Conservation (phyloP, 768 basidiomycete genomes). For the Termitomyces sp. region DNA sequence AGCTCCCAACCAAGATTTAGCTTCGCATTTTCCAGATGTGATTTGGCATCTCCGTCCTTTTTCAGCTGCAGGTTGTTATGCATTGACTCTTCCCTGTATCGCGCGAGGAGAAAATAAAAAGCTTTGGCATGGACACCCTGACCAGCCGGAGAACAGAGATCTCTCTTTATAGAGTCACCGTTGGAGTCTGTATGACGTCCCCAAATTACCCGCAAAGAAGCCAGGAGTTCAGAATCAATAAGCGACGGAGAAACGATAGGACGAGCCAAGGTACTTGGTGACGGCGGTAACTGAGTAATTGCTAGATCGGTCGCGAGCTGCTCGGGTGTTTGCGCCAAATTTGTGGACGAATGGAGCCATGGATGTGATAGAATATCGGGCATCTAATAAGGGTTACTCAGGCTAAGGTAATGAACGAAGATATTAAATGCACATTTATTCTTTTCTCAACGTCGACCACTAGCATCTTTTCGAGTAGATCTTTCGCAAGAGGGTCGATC, state of each 20-base stretch:
- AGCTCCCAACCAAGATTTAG: slow-evolving; percentile 40
- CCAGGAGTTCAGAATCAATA: slow-evolving; percentile 75
- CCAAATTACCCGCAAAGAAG: slow-evolving; percentile 82
- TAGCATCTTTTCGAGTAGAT: slow-evolving; percentile 85
- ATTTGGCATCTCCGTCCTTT: slow-evolving; percentile 27
- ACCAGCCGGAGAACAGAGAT: slow-evolving; percentile 68
- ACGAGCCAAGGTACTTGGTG: slow-evolving; percentile 63
- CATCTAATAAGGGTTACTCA: slow-evolving; percentile 50
- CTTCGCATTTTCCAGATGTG: slow-evolving; percentile 25
- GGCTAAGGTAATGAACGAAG: slow-evolving; percentile 1
- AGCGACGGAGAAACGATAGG: slow-evolving; percentile 65
- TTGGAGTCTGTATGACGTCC: slow-evolving; percentile 61
- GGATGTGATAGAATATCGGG: slow-evolving; percentile 83
- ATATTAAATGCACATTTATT: slow-evolving; percentile 60
- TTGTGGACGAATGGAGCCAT: slow-evolving; percentile 52
- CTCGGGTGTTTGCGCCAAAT: slow-evolving; percentile 20
- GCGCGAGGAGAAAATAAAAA: slow-evolving; percentile 81
- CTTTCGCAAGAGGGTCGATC: slow-evolving; percentile 80
- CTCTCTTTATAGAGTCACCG: slow-evolving; percentile 53
- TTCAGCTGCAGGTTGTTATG: slow-evolving; percentile 47
- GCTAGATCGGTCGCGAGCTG: slow-evolving; percentile 16
- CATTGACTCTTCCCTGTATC: slow-evolving; percentile 62
- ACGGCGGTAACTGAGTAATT: slow-evolving; percentile 50
- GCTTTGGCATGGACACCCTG: slow-evolving; percentile 79
- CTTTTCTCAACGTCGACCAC: slow-evolving; percentile 77